Conservation (phyloP, 768 basidiomycete species). For the Kockovaella imperatae region DNA sequence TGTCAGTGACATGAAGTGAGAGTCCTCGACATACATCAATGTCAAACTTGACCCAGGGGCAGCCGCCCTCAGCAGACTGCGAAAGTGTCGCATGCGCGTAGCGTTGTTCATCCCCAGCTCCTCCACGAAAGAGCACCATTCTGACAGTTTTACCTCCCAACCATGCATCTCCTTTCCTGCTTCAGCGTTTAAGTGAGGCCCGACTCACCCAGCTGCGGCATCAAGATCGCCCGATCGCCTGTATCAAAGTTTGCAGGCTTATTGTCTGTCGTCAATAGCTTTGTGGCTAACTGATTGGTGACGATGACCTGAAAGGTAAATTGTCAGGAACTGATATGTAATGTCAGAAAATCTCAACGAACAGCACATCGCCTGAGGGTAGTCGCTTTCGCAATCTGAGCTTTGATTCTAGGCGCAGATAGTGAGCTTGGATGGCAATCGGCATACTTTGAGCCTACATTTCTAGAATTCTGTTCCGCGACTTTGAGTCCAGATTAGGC, state of each 20-base stretch:
- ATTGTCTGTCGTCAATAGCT: conserved; percentile 37
- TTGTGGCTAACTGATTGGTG: conserved; percentile 41
- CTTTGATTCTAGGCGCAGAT: conserved; percentile 26
- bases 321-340: neutral
- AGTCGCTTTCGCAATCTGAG: conserved; percentile 36
- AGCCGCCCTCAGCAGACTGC: conserved; percentile 10
- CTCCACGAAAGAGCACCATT: conserved; percentile 35
- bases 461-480: conserved; percentile 28
- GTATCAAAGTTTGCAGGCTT: conserved; percentile 42
- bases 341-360: neutral
- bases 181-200: neutral
- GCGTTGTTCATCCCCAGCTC: conserved; percentile 25
- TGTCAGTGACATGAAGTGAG: neutral
- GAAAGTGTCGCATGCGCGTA: conserved; percentile 31
- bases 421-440: neutral
- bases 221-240: conserved; percentile 38
- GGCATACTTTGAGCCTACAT: conserved; percentile 19
- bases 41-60: conserved; percentile 35
- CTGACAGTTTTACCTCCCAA: conserved; percentile 32
- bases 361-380: conserved; percentile 36
- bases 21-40: conserved; percentile 36
- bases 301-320: conserved; percentile 27
- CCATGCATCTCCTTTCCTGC: conserved; percentile 36
- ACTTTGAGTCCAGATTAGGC: conserved; percentile 24
- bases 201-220: conserved; percentile 41